Conservation (phyloP, 257 asterid species). For the Verbena officinalis region DNA sequence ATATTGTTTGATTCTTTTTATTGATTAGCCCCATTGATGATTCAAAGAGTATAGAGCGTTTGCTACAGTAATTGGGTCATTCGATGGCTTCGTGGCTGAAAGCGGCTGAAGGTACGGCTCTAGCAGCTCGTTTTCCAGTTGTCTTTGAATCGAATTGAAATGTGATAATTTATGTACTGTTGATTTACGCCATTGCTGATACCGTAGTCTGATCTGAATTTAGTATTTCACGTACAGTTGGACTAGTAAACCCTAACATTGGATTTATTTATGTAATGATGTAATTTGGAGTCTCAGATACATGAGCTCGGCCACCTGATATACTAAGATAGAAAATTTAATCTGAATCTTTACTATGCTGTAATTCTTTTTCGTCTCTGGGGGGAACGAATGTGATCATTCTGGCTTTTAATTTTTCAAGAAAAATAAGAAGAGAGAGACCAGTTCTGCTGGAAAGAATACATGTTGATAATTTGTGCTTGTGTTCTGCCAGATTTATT, state of each 20-base stretch:
- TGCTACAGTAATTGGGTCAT: constrained; percentile 29
- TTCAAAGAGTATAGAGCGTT: constrained; percentile 32
- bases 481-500: constrained; percentile 67
- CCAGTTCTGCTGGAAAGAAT: constrained; percentile 7
- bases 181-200: constrained; percentile 30
- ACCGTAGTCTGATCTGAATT: constrained; percentile 32
- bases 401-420: constrained; percentile 1
- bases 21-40: constrained; percentile 31
- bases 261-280: neutral
- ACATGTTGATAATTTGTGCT: constrained; percentile 25
- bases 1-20: neutral
- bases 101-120: constrained; percentile 90
- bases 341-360: constrained; percentile 3
- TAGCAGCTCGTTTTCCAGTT: neutral
- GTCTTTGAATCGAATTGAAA: neutral
- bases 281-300: constrained; percentile 16
- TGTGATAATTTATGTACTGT: constrained; percentile 17
- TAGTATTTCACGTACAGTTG: constrained; percentile 25
- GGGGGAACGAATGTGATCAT: constrained; percentile 14
- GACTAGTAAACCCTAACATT: constrained; percentile 16
- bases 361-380: constrained; percentile 5
- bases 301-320: constrained; percentile 9
- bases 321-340: constrained; percentile 1
- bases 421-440: neutral
- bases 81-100: constrained; percentile 84